These are phyloP conservation scores for Dalechampia spathulata DNA, from an alignment of 441 rosid genomes.

Conservation along the genomic window DNA sequence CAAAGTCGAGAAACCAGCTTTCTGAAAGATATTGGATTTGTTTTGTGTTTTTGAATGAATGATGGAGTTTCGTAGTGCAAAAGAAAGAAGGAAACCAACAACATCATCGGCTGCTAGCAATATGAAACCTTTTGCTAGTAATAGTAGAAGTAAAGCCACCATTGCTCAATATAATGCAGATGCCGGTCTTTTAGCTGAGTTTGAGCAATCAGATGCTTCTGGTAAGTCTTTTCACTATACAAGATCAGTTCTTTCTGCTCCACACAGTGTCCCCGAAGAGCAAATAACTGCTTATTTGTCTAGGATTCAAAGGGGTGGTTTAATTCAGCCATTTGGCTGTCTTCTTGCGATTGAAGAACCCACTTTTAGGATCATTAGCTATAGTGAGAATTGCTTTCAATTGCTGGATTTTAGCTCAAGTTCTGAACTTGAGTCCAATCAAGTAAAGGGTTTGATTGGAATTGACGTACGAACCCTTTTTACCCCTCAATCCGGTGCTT, in stretches of 20 bases:
- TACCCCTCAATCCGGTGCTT: conserved; percentile 44
- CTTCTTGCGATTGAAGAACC: conserved; percentile 57
- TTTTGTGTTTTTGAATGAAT: not conserved
- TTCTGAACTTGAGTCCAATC: conserved; percentile 13
- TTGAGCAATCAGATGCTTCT: conserved; percentile 52
- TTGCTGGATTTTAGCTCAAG: conserved; percentile 33
- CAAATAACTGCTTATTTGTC: conserved; percentile 52
- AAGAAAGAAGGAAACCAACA: conserved; percentile 13
- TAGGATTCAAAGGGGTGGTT: conserved; percentile 72
- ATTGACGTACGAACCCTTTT: conserved; percentile 61
- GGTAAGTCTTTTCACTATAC: conserved; percentile 71
- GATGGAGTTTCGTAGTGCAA: conserved; percentile 10
- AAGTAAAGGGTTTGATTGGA: conserved; percentile 45
- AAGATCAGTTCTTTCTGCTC: conserved; percentile 47
- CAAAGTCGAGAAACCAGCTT: too few relatives aligned
- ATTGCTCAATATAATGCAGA: conserved; percentile 67
- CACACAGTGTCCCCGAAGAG: conserved; percentile 50
- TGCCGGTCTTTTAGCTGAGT: conserved; percentile 62
- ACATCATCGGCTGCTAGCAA: conserved; percentile 41
- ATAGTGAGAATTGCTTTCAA: conserved; percentile 61
- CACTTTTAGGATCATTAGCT: conserved; percentile 42
- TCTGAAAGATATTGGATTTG: conserved; percentile 6
- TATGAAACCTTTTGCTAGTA: conserved; percentile 30
- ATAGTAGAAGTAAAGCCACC: conserved; percentile 25
- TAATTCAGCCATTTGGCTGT: conserved; percentile 74